Evolutionary conservation across 2,329 filamentous ascomycete genomes (phyloP), one percentile per base, ranked within the genome.

Genomic region (Cladobotryum protrusum): DNA sequence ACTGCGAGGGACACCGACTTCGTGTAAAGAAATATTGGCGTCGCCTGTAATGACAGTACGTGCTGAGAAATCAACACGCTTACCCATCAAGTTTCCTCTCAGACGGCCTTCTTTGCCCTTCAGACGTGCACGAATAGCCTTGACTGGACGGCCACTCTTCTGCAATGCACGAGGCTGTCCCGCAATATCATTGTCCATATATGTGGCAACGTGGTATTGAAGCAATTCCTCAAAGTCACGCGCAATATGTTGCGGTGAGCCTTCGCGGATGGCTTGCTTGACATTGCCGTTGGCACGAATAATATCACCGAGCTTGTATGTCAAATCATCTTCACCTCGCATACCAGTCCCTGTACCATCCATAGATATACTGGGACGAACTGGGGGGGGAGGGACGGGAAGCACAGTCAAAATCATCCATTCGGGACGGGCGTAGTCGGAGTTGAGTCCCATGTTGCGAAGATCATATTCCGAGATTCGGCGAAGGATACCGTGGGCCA

Each of bases 171-270:
- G 90, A 3, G 93, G 93, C 60, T 95, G 85, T 45, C 92, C 91
- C 56, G 95, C 93, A 70, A 97, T 96, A 67, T 99, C 92, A 62
- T 99, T 99, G 71, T 99, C 93, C 95, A 99, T 99, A 71, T 96
- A 95, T 1, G 95, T 99, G 40, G 95, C 95, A 53, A 99, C 91
- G 63, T 99, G 95, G 65, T 96, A 99, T 65, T 99, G 95, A 35
- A 99, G 76, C 32, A 99, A 74, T 56, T 86, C 83, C 68, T 96
- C 89, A 52, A 96, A 97, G 62, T 99, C 93, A 52, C 84, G 81
- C 14, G 90, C 82, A 57, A 97, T 89, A 69, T 99, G 93, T 56
- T 88, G 85, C 1, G 93, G 90, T 3, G 91, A 91, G 50, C 93
- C 93, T 67, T 96, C 90, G 52, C 88, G 83, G 61, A 95, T 89